A percentile compares a stretch with the other conserved stretches of the same genome.
phyloP scores from a whole-genome alignment of 805 yeast species.

The Kluyveromyces siamensis region DNA sequence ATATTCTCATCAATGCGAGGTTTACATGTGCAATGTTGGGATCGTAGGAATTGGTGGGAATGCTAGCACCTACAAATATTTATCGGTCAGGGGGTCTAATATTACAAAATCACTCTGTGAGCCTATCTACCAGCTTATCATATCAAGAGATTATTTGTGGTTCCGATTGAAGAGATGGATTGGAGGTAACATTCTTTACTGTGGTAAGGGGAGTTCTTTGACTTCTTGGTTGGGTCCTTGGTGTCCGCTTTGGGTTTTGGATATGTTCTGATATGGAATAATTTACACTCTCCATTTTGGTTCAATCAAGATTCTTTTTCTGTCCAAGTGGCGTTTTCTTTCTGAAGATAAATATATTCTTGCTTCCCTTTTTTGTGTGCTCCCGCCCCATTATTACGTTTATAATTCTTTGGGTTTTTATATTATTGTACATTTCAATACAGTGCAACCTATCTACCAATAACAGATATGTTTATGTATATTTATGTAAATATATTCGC shows the following conservation, averaged over 20 bases:
- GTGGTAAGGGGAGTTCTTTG: conserved; percentile 7
- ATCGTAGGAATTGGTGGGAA: conserved; percentile 24
- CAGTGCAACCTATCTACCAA: not conserved
- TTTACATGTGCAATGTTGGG: conserved; percentile 21
- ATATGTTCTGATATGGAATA: not conserved
- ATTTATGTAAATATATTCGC: not conserved
- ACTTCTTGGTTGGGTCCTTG: conserved; percentile 6
- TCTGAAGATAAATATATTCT: not conserved
- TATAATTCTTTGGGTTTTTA: not conserved
- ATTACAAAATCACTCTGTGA: conserved; percentile 15
- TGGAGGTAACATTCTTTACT: conserved; percentile 4
- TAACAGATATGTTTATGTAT: not conserved
- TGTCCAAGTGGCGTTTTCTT: not conserved
- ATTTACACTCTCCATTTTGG: not conserved
- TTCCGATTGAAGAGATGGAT: conserved; percentile 3
- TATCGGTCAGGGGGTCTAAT: conserved; percentile 18
- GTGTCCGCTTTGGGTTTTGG: conserved; percentile 3
- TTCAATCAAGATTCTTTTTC: not conserved
- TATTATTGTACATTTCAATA: not conserved
- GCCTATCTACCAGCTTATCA: conserved; percentile 22
- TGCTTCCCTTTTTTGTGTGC: not conserved
- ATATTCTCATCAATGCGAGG: conserved; percentile 6
- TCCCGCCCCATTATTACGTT: not conserved
- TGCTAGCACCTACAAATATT: conserved; percentile 25
- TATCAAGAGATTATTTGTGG: conserved; percentile 7